A percentile compares a stretch with the other conserved stretches of the same genome.
Conservation (phyloP, 306 rosid genomes). For the Pterocarpus santalinus region DNA sequence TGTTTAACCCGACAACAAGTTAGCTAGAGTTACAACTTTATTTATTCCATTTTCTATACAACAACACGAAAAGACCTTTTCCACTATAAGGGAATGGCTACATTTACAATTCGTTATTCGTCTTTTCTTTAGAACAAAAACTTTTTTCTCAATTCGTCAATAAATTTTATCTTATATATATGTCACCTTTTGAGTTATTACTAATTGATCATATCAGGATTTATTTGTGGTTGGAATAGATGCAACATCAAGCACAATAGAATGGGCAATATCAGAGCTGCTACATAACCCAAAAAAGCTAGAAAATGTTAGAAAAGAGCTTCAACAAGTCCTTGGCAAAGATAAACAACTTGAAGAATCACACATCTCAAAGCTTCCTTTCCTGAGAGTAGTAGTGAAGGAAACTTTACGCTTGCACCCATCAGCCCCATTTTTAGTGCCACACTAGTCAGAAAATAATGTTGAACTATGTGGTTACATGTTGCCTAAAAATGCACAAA, state of each 20-base stretch:
- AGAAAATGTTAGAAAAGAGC: neutral
- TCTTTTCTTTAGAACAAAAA: too few relatives aligned
- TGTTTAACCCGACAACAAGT: too few relatives aligned
- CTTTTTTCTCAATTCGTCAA: too few relatives aligned
- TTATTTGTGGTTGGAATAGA: neutral
- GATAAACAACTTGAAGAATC: neutral
- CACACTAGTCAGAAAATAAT: neutral
- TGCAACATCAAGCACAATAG: neutral
- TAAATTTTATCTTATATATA: too few relatives aligned
- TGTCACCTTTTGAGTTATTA: too few relatives aligned
- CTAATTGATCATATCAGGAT: neutral
- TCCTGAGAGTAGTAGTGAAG: slow-evolving; percentile 23
- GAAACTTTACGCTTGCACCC: slow-evolving; percentile 39
- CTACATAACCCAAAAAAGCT: neutral
- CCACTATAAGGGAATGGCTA: too few relatives aligned
- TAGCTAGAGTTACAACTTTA: too few relatives aligned
- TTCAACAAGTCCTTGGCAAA: neutral
- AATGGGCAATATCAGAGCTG: slow-evolving; percentile 4
- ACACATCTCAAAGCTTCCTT: neutral
- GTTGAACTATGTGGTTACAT: neutral
- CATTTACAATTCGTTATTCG: too few relatives aligned
- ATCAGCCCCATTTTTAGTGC: slow-evolving; percentile 40
- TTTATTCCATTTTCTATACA: too few relatives aligned
- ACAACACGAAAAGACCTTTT: too few relatives aligned
- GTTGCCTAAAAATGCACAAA: slow-evolving; percentile 10